Evolutionary conservation across 495 filamentous ascomycete genomes (phyloP).

Genomic region (Xylaria sp.): DNA sequence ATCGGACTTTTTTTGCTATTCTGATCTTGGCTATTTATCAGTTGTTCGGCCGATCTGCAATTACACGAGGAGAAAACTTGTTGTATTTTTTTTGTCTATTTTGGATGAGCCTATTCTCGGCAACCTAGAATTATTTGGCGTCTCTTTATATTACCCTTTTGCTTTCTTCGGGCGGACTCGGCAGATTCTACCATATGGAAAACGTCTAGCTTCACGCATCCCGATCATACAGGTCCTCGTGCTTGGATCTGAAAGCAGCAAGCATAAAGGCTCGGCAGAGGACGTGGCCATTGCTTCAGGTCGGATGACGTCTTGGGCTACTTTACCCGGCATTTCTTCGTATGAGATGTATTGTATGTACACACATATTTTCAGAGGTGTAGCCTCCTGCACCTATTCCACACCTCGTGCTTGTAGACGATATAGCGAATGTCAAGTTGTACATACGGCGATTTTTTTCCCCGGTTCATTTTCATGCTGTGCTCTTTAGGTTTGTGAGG

Average conservation of each 20-base stretch:
- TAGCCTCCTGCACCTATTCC: conserved; percentile 13
- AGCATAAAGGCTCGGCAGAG: background rate
- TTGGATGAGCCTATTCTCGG: conserved; percentile 21
- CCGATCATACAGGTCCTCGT: background rate
- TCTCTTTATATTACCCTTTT: conserved; percentile 14
- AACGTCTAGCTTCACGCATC: background rate
- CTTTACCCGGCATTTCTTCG: background rate
- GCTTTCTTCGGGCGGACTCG: conserved; percentile 1
- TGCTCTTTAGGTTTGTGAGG: background rate
- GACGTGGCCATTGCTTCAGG: background rate
- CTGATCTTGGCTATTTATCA: conserved; percentile 24
- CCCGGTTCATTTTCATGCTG: background rate
- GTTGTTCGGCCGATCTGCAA: conserved; percentile 10
- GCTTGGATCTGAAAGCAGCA: background rate
- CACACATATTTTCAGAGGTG: conserved; percentile 9
- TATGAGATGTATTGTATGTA: conserved; percentile 24
- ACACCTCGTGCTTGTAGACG: conserved; percentile 1
- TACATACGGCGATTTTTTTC: conserved; percentile 18
- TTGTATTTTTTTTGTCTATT: conserved; percentile 10
- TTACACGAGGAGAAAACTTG: conserved; percentile 2
- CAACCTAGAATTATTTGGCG: conserved; percentile 12
- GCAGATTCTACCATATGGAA: background rate
- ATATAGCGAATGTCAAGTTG: conserved; percentile 23
- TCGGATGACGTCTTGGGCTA: conserved; percentile 11
- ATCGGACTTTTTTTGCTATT: conserved; percentile 17